A percentile compares a stretch with the other conserved stretches of the same genome.
phyloP scores from a whole-genome alignment of 768 basidiomycete genomes.

The Lactarius sp. region DNA sequence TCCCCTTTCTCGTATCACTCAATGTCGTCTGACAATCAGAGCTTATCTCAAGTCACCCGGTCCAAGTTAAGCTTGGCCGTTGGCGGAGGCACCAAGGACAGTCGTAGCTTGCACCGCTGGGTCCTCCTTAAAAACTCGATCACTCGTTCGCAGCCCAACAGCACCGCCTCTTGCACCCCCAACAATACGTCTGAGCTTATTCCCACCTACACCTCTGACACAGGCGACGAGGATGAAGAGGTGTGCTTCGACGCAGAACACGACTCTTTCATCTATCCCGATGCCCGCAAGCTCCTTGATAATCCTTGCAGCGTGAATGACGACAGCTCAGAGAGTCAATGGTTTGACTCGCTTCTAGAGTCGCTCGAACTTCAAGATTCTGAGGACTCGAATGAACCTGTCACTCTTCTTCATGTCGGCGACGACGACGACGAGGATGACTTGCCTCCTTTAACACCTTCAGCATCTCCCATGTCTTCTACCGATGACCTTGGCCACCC shows the following conservation, averaged over 20 bases:
- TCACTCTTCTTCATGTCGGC: constrained; percentile 46
- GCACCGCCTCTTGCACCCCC: constrained; percentile 32
- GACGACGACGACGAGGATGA: constrained; percentile 73
- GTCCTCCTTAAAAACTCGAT: constrained; percentile 85
- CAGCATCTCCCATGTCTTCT: constrained; percentile 67
- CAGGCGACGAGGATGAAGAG: constrained; percentile 45
- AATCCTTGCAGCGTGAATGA: constrained; percentile 32
- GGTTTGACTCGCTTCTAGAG: constrained; percentile 79
- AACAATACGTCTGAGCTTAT: constrained; percentile 30
- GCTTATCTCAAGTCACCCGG: constrained; percentile 54
- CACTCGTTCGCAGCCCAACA: constrained; percentile 46
- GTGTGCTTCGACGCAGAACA: constrained; percentile 43
- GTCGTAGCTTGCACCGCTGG: constrained; percentile 77
- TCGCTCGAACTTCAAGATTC: constrained; percentile 66
- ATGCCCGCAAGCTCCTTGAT: constrained; percentile 54
- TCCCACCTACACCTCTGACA: constrained; percentile 37
- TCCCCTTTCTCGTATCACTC: constrained; percentile 28
- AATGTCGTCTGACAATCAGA: constrained; percentile 43
- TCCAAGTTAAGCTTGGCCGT: constrained; percentile 57
- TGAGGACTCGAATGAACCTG: constrained; percentile 44
- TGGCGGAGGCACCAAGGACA: constrained; percentile 52
- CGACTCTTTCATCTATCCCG: constrained; percentile 79
- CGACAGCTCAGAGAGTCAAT: constrained; percentile 63
- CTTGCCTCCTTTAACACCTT: constrained; percentile 50
- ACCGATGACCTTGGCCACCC: constrained; percentile 66